These are phyloP conservation scores for Micractinium conductrix DNA, from an alignment of 139 green algal genomes.

Conservation along the genomic window DNA sequence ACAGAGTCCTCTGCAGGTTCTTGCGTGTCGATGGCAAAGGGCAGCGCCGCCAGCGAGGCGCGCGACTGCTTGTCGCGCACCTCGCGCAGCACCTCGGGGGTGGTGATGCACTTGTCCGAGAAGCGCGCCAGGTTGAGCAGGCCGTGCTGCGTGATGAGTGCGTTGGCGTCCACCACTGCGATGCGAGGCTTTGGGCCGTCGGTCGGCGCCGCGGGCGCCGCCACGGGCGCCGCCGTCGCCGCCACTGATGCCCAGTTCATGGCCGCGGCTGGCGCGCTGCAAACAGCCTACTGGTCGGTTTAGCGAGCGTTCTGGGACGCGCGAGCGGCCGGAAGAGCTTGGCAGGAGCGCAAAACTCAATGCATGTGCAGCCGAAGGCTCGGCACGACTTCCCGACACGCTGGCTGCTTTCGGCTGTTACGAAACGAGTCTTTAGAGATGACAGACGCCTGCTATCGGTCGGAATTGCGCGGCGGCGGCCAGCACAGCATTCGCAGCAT, in stretches of 20 bases:
- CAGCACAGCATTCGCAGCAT: too few species aligned
- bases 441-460: too few species aligned
- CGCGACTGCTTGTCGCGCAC: constrained; percentile 80
- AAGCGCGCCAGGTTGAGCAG: constrained; percentile 55
- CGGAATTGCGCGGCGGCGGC: too few species aligned
- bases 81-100: constrained; percentile 82
- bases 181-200: background rate
- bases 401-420: too few species aligned
- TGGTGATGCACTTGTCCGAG: constrained; percentile 72
- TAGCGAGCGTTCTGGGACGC: too few species aligned
- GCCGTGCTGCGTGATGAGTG: constrained; percentile 79
- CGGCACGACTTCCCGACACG: too few species aligned
- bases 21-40: constrained; percentile 62
- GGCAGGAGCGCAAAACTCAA: background rate
- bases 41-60: constrained; percentile 63
- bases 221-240: constrained; percentile 26
- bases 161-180: constrained; percentile 89
- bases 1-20: constrained; percentile 78
- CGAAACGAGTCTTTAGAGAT: too few species aligned
- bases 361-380: background rate
- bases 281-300: too few species aligned
- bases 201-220: background rate
- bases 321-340: background rate
- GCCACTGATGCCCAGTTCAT: constrained; percentile 55
- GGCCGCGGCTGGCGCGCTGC: too few species aligned